These are phyloP conservation scores for Akanthomyces uredinophilus DNA, from an alignment of 2,329 filamentous ascomycete genomes.

Conservation along the genomic window DNA sequence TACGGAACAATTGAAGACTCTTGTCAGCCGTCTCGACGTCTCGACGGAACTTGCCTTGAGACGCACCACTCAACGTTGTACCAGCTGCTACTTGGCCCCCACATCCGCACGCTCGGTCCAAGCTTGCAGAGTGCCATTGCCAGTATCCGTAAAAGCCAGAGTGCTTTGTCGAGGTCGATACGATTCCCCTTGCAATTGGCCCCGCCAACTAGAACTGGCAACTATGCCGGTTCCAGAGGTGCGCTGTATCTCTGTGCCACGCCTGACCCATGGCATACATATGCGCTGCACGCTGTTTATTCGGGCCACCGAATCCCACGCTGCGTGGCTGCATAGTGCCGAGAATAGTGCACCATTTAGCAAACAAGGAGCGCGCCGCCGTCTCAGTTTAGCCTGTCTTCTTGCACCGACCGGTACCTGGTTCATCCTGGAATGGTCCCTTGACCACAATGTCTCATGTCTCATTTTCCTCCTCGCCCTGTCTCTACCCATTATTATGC, in stretches of 20 bases:
- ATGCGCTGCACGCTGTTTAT: not conserved
- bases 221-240: not conserved
- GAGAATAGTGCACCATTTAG: not conserved
- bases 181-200: too few relatives aligned
- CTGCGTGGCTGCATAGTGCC: not conserved
- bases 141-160: not conserved
- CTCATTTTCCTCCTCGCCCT: not conserved
- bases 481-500: not conserved
- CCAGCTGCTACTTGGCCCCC: not conserved
- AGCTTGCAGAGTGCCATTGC: not conserved
- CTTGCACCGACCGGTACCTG: not conserved
- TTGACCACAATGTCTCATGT: conserved; percentile 3
- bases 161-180: not conserved
- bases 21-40: not conserved
- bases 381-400: conserved; percentile 2
- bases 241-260: not conserved
- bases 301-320: not conserved
- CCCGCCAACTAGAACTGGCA: not conserved
- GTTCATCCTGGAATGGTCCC: conserved; percentile 6
- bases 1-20: not conserved
- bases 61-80: not conserved
- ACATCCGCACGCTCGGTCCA: conserved; percentile 5
- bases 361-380: not conserved
- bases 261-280: not conserved
- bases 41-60: not conserved